Evolutionary conservation across 441 rosid genomes (phyloP), one percentile per base, ranked within the genome.

Genomic region (Aleurites moluccanus): DNA sequence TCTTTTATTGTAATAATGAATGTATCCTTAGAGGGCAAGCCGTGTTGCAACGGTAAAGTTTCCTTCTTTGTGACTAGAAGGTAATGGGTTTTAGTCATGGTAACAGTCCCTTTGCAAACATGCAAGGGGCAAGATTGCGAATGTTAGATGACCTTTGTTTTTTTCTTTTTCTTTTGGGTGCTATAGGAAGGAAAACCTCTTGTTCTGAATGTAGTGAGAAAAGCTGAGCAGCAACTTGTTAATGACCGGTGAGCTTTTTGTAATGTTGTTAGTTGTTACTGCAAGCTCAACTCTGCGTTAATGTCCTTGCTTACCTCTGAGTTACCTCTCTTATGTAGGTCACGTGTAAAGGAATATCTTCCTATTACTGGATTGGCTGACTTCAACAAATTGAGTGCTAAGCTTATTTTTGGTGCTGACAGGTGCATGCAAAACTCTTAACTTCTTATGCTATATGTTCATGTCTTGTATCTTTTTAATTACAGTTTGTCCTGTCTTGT

Each of bases 171-270:
- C n/a, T n/a, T n/a, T n/a, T n/a, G n/a, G n/a, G 45, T 59, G 20
- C 73, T 33, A 69, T 82, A 93, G 99, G 99, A 96, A 86, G 99
- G 98, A 52, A 92, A 92, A 52, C 98, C 99, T 79, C 94, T 93
- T 73, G 98, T 96, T 82, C 86, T 96, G 69, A 88, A 87, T 82
- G 97, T 92, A 20, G 99, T 96, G 74, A 91, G 97, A 80, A 86
- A 83, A 81, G 98, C 98, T 40, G 99, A 96, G 86, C 97, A 90
- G 77, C 87, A 85, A 81, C 92, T 93, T 78, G 83, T 92, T 69
- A 90, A 83, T 83, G 96, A 96, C 86, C 84, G 81, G 97, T 85
- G 71, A 64, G 60, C 16, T 53, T 76, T 62, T 21, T 10, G 25
- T 8, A 11, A 14, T 3, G 38, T 45, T 75, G 25, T 64, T 42